Evolutionary conservation across 2,329 filamentous ascomycete genomes (phyloP).

Genomic region (Colletotrichum sp.): DNA sequence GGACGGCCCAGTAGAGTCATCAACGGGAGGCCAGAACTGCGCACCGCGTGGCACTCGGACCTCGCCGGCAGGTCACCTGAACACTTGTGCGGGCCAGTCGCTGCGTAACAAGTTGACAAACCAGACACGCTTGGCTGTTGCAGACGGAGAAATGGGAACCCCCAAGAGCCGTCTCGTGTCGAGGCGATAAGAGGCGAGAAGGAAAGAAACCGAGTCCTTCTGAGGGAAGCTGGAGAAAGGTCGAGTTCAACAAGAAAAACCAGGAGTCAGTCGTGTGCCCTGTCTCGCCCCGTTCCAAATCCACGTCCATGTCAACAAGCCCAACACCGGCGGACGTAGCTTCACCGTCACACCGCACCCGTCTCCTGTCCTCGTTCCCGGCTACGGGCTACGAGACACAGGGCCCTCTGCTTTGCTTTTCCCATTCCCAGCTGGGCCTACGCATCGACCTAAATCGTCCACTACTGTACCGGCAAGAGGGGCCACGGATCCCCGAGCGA

Average conservation of each 20-base stretch:
- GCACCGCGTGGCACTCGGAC: slow-evolving; percentile 6
- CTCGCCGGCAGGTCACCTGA: slow-evolving; percentile 16
- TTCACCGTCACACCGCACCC: background rate
- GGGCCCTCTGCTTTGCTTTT: slow-evolving; percentile 4
- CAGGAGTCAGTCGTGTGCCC: background rate
- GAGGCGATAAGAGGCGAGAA: background rate
- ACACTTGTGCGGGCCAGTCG: slow-evolving; percentile 9
- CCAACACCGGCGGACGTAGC: background rate
- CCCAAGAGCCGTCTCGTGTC: background rate
- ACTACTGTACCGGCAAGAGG: slow-evolving; percentile 18
- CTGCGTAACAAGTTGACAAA: slow-evolving; percentile 19
- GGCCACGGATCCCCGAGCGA: slow-evolving; percentile 14
- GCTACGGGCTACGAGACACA: background rate
- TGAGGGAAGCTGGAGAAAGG: background rate
- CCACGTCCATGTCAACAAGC: slow-evolving; percentile 1
- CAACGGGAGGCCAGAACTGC: background rate
- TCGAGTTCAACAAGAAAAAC: background rate
- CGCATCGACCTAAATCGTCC: slow-evolving; percentile 11
- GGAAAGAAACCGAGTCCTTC: background rate
- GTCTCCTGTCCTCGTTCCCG: background rate
- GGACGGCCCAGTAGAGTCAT: background rate
- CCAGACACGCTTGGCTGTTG: background rate
- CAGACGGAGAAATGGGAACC: background rate
- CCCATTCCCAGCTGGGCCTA: background rate
- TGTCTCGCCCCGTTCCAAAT: background rate